Evolutionary conservation across 306 rosid species (phyloP).

Genomic region (Lotus japonicus): DNA sequence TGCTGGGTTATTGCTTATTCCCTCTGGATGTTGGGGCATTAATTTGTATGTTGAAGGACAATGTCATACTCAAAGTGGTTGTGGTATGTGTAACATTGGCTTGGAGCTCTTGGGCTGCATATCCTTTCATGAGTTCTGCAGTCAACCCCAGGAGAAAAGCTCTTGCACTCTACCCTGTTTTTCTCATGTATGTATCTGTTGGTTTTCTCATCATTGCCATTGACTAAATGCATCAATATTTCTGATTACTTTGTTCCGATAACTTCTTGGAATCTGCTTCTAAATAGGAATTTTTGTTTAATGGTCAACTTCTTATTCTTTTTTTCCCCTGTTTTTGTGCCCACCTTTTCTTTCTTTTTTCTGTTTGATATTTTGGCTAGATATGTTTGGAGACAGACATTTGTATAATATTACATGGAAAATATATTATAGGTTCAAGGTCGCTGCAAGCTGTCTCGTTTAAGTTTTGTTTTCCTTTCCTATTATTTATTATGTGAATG

Average conservation of each 20-base stretch:
- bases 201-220: constrained; percentile 98
- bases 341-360: background rate
- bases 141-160: constrained; percentile 99
- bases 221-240: constrained; percentile 43
- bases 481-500: background rate
- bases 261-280: constrained; percentile 24
- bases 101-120: constrained; percentile 99
- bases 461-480: background rate
- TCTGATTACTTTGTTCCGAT: constrained; percentile 20
- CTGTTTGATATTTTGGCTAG: constrained; percentile 20
- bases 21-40: constrained; percentile 91
- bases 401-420: constrained; percentile 44
- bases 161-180: constrained; percentile 95
- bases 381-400: constrained; percentile 28
- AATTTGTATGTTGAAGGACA: constrained; percentile 86
- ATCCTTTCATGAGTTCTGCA: constrained; percentile 98
- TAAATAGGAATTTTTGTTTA: constrained; percentile 48
- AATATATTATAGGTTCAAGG: constrained; percentile 16
- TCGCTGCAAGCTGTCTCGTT: background rate
- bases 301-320: constrained; percentile 29
- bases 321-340: background rate
- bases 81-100: constrained; percentile 87
- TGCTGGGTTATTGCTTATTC: constrained; percentile 91
- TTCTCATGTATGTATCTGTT: constrained; percentile 97
- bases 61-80: constrained; percentile 67